A percentile compares a stretch with the other conserved stretches of the same genome.
Conservation (phyloP, 2,329 filamentous ascomycete genomes). For the Parastagonospora nodorum region DNA sequence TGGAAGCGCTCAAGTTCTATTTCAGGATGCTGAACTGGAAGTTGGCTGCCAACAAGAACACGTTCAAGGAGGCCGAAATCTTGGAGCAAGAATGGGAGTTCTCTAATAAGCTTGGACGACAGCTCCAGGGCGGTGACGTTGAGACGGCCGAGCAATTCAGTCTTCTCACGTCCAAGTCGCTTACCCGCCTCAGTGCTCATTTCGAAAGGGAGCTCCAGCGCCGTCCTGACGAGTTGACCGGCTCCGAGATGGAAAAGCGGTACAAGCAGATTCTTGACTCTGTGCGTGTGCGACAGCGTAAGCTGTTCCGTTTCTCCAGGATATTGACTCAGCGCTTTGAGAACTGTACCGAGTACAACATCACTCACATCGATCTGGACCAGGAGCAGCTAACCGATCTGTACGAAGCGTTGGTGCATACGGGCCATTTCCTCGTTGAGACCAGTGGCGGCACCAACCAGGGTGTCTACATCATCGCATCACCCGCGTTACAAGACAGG, state of each 20-base stretch:
- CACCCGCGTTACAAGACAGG: conserved; percentile 74
- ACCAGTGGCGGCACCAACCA: conserved; percentile 68
- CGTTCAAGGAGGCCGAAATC: conserved; percentile 97
- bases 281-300: conserved; percentile 91
- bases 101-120: conserved; percentile 87
- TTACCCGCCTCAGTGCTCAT: conserved; percentile 83
- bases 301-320: conserved; percentile 92
- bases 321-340: conserved; percentile 93
- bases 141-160: conserved; percentile 98
- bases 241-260: conserved; percentile 88
- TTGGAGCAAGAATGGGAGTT: conserved; percentile 98
- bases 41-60: conserved; percentile 95
- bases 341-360: conserved; percentile 93
- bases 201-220: conserved; percentile 91
- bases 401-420: conserved; percentile 77
- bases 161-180: conserved; percentile 88
- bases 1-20: conserved; percentile 95
- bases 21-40: conserved; percentile 99
- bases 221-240: conserved; percentile 78
- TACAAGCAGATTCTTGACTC: conserved; percentile 97
- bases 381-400: conserved; percentile 74
- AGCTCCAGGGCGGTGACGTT: conserved; percentile 90
- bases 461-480: conserved; percentile 82
- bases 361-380: conserved; percentile 72
- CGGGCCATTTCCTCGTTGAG: conserved; percentile 86